phyloP scores from a whole-genome alignment of 176 grass and related monocot species.

The Saccharum spontaneum region DNA sequence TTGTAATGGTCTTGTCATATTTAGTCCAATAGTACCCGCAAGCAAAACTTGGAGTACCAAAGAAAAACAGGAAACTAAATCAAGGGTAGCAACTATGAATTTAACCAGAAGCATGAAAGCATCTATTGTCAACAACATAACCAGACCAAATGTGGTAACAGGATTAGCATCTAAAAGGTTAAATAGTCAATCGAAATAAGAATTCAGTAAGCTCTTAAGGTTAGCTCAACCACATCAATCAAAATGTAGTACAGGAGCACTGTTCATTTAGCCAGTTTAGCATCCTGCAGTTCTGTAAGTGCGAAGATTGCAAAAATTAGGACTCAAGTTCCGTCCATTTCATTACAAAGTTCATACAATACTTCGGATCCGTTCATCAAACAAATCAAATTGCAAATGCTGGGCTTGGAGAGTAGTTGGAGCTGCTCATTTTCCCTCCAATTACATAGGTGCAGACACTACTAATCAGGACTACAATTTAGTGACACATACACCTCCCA shows the following conservation, averaged over 20 bases:
- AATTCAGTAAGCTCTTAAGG: not conserved
- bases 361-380: not conserved
- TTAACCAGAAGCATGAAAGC: not conserved
- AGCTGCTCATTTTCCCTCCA: not conserved
- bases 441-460: not conserved
- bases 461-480: not conserved
- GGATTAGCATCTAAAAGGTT: not conserved
- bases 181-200: not conserved
- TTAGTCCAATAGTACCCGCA: not conserved
- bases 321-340: not conserved
- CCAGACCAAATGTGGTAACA: not conserved
- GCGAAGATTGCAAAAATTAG: not conserved
- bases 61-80: slow-evolving; percentile 2
- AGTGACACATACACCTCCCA: not conserved
- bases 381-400: not conserved
- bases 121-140: not conserved
- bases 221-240: not conserved
- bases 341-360: not conserved
- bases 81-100: not conserved
- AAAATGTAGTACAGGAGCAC: not conserved
- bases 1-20: not conserved
- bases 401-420: not conserved
- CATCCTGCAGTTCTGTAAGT: not conserved
- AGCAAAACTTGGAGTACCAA: not conserved
- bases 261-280: not conserved